Conservation (phyloP, 2,329 filamentous ascomycete genomes). For the Aureobasidium sp. region DNA sequence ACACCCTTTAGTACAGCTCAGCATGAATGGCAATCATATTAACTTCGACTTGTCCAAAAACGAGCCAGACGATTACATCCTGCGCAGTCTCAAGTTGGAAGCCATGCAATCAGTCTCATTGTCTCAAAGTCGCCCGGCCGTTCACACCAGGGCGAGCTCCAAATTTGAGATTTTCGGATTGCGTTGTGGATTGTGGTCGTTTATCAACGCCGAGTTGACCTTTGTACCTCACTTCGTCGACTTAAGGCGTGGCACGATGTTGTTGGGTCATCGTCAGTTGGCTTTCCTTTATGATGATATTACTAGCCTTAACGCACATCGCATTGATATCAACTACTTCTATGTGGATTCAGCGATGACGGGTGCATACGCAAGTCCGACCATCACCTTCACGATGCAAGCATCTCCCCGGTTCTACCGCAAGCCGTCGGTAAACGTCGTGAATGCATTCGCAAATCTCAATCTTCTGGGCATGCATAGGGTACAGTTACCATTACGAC, state of each 20-base stretch:
- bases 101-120: constrained; percentile 23
- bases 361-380: constrained; percentile 32
- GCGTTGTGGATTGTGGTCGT: constrained; percentile 51
- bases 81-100: constrained; percentile 30
- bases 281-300: constrained; percentile 30
- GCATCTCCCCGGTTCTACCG: constrained; percentile 46
- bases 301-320: constrained; percentile 27
- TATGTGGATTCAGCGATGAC: constrained; percentile 44
- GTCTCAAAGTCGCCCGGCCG: background rate
- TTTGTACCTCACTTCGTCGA: constrained; percentile 50
- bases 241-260: constrained; percentile 42
- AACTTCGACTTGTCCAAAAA: constrained; percentile 27
- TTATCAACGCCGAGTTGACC: constrained; percentile 38
- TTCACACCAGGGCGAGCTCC: constrained; percentile 23
- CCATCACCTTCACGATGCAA: constrained; percentile 42
- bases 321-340: constrained; percentile 48
- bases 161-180: constrained; percentile 38
- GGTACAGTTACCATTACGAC: constrained; percentile 20
- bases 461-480: background rate
- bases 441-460: constrained; percentile 20
- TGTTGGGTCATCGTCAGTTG: constrained; percentile 33
- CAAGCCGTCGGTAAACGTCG: constrained; percentile 13
- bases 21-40: constrained; percentile 25
- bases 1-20: constrained; percentile 16
- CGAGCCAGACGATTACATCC: constrained; percentile 26